Percentiles rank a stretch among this genome's conserved stretches.
phyloP scores from a whole-genome alignment of 2,329 filamentous ascomycete genomes.

The Colletotrichum higginsianum region DNA sequence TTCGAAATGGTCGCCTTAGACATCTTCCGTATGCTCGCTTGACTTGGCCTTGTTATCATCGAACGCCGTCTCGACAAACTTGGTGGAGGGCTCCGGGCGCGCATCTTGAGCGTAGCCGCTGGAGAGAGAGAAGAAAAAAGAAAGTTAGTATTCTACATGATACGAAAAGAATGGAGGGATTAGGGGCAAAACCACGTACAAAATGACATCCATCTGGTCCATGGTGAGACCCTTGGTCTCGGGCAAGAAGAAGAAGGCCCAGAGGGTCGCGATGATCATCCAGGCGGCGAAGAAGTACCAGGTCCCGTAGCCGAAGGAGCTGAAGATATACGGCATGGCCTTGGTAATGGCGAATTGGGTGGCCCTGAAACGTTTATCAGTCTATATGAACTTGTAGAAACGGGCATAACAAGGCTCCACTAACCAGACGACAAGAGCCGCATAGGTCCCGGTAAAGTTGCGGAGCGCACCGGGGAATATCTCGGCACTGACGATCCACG shows the following conservation, averaged over 20 bases:
- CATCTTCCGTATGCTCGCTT: conserved; percentile 32
- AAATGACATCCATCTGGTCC: conserved; percentile 64
- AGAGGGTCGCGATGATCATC: conserved; percentile 63
- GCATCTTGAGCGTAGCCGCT: conserved; percentile 39
- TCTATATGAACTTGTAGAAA: no score
- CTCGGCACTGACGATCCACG: conserved; percentile 62
- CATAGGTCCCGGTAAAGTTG: conserved; percentile 57
- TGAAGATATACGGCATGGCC: conserved; percentile 61
- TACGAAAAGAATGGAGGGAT: no score
- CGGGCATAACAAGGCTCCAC: background rate
- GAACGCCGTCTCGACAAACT: conserved; percentile 19
- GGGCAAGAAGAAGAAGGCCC: conserved; percentile 66
- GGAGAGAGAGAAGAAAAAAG: no score
- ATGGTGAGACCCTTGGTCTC: conserved; percentile 70
- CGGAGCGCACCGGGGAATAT: conserved; percentile 62
- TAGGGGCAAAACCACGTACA: conserved; percentile 1
- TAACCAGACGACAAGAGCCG: conserved; percentile 49
- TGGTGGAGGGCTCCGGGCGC: conserved; percentile 23
- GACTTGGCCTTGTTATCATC: conserved; percentile 29
- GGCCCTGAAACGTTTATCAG: conserved; percentile 52
- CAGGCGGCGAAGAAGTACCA: conserved; percentile 71
- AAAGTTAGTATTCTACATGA: background rate
- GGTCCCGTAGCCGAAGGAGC: conserved; percentile 62
- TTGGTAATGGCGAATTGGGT: conserved; percentile 60
- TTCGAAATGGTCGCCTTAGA: background rate